These are phyloP conservation scores for Ceratobasidium sp. DNA, from an alignment of 1,284 basidiomycete species.

Conservation along the genomic window DNA sequence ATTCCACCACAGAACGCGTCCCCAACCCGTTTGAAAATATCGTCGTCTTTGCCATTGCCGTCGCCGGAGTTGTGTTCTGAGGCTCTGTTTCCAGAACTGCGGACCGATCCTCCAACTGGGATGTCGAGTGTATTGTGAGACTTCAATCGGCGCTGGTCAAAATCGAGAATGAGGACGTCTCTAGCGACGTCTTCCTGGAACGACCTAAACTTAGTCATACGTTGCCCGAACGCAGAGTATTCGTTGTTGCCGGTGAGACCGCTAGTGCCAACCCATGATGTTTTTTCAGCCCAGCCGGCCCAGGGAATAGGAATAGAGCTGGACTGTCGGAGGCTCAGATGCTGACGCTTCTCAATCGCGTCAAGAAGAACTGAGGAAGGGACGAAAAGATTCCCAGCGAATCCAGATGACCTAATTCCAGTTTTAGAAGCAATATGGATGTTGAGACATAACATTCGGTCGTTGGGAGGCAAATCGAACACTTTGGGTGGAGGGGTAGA, in stretches of 20 bases:
- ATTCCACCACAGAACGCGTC: too few species aligned
- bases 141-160: conserved; percentile 8
- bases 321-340: not conserved
- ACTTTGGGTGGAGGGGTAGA: conserved; percentile 3
- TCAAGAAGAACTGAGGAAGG: not conserved
- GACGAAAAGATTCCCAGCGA: conserved; percentile 14
- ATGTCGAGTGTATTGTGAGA: too few species aligned
- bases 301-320: conserved; percentile 1
- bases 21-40: too few species aligned
- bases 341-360: not conserved
- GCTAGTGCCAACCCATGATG: conserved; percentile 25
- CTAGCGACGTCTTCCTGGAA: too few species aligned
- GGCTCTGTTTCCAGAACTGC: too few species aligned
- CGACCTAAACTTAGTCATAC: not conserved
- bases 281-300: conserved; percentile 14
- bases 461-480: conserved; percentile 11
- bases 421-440: not conserved
- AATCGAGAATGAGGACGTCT: conserved; percentile 38
- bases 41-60: too few species aligned
- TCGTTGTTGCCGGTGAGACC: conserved; percentile 21
- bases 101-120: too few species aligned
- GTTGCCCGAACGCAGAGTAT: conserved; percentile 30
- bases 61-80: too few species aligned
- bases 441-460: conserved; percentile 23
- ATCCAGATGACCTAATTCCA: not conserved